Evolutionary conservation across 2,329 filamentous ascomycete genomes (phyloP).

Genomic region (Pseudopithomyces chartarum): DNA sequence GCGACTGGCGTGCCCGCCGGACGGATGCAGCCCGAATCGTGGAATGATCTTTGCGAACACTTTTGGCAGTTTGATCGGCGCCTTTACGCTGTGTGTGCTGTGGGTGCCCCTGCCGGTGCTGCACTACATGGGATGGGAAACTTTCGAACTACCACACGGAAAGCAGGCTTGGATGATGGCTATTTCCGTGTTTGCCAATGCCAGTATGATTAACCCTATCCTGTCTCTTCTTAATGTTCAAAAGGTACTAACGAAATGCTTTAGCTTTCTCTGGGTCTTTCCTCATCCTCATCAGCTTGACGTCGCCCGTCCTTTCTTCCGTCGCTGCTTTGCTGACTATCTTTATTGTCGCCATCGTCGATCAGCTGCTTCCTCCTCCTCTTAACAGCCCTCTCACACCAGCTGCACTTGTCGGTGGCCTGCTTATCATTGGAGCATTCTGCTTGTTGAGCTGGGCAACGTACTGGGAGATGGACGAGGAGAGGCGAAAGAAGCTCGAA

Average conservation of each 20-base stretch:
- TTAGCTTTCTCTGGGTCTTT: slow-evolving; percentile 86
- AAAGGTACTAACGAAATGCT: slow-evolving; percentile 11
- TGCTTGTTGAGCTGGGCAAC: slow-evolving; percentile 87
- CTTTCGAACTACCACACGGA: slow-evolving; percentile 79
- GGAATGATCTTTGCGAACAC: slow-evolving; percentile 95
- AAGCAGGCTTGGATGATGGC: slow-evolving; percentile 79
- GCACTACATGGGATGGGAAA: slow-evolving; percentile 78
- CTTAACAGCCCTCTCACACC: slow-evolving; percentile 73
- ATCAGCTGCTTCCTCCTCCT: slow-evolving; percentile 76
- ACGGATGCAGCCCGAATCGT: slow-evolving; percentile 81
- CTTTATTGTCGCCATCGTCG: slow-evolving; percentile 90
- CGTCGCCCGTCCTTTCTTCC: slow-evolving; percentile 87
- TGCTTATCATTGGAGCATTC: slow-evolving; percentile 88
- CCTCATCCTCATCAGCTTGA: slow-evolving; percentile 89
- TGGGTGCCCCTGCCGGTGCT: slow-evolving; percentile 92
- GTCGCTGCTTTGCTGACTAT: slow-evolving; percentile 95
- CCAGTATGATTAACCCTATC: slow-evolving; percentile 58
- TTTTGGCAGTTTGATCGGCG: slow-evolving; percentile 84
- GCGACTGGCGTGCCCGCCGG: slow-evolving; percentile 87
- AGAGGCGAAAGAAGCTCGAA: slow-evolving; percentile 64
- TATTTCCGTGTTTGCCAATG: slow-evolving; percentile 84
- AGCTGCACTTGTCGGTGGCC: slow-evolving; percentile 79
- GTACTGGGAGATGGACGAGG: slow-evolving; percentile 89
- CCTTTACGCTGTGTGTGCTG: slow-evolving; percentile 82
- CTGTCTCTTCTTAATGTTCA: neutral